Evolutionary conservation across 164 flowering plant genomes (phyloP).

Genomic region (Warburgia ugandensis): DNA sequence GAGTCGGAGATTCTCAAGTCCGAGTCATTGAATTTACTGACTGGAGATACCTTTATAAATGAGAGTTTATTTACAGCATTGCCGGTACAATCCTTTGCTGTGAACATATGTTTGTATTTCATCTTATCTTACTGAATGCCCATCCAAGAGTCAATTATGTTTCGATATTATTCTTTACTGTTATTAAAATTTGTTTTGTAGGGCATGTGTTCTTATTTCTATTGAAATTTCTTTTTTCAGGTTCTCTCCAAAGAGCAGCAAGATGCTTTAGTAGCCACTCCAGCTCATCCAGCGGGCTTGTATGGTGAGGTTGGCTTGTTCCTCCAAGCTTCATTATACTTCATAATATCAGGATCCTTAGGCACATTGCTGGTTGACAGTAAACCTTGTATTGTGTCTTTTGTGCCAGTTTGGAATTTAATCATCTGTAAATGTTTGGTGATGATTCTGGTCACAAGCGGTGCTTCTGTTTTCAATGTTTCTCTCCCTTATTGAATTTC

Average conservation of each 20-base stretch:
- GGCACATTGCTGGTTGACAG: background rate
- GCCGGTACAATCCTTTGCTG: conserved; percentile 44
- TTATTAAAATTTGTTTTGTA: no score
- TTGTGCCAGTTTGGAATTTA: no score
- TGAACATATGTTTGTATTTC: background rate
- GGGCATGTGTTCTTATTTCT: no score
- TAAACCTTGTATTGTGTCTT: no score
- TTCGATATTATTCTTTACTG: background rate
- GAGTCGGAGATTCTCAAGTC: conserved; percentile 44
- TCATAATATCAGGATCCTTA: background rate
- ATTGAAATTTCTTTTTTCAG: conserved; percentile 25
- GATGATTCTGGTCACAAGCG: no score
- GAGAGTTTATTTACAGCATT: conserved; percentile 56
- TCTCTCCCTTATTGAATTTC: no score
- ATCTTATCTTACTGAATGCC: background rate
- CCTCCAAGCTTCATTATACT: background rate
- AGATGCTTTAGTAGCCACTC: conserved; percentile 72
- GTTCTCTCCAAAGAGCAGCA: conserved; percentile 87
- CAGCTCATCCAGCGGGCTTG: conserved; percentile 92
- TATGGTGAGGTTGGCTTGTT: conserved; percentile 35
- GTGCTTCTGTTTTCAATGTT: no score
- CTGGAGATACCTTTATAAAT: conserved; percentile 45
- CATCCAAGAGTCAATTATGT: background rate
- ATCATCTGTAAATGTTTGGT: no score
- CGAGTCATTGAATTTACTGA: conserved; percentile 47